A percentile compares a stretch with the other conserved stretches of the same genome.
Evolutionary conservation across 768 basidiomycete species (phyloP).

Genomic region (Panus rudis): DNA sequence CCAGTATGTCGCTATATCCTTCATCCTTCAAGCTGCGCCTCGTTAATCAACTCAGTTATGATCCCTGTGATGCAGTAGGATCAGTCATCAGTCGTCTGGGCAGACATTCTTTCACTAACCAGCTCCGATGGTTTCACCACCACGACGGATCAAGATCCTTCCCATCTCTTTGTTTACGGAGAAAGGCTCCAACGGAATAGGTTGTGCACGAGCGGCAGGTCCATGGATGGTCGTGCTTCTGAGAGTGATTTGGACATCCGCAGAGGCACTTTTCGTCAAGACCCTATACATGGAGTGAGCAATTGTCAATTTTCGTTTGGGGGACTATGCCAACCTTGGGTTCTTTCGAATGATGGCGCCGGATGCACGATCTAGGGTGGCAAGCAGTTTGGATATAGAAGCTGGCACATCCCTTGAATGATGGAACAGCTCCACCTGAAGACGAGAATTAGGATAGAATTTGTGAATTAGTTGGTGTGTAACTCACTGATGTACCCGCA

Average conservation of each 20-base stretch:
- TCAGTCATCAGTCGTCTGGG: too few relatives aligned
- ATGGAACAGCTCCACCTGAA: conserved; percentile 87
- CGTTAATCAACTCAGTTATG: too few relatives aligned
- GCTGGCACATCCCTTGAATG: conserved; percentile 92
- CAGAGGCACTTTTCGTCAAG: conserved; percentile 76
- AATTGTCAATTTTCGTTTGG: neutral
- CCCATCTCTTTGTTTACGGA: conserved; percentile 94
- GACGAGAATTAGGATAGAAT: neutral
- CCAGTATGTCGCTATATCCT: too few relatives aligned
- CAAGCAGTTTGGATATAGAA: conserved; percentile 72
- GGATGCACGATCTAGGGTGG: conserved; percentile 69
- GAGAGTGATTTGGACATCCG: conserved; percentile 78
- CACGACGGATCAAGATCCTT: conserved; percentile 75
- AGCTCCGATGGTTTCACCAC: conserved; percentile 92
- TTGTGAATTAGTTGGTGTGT: neutral
- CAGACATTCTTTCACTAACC: too few relatives aligned
- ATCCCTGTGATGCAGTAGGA: too few relatives aligned
- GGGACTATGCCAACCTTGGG: conserved; percentile 56
- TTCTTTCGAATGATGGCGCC: conserved; percentile 69
- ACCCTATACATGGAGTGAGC: conserved; percentile 44
- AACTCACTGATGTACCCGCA: conserved; percentile 68
- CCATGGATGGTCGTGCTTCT: conserved; percentile 50
- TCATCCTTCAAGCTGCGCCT: too few relatives aligned
- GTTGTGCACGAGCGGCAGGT: conserved; percentile 35
- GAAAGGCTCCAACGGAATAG: conserved; percentile 86